Base-by-base conservation (phyloP, 2,329 filamentous ascomycete species). In the Thielaviopsis musarum region DNA sequence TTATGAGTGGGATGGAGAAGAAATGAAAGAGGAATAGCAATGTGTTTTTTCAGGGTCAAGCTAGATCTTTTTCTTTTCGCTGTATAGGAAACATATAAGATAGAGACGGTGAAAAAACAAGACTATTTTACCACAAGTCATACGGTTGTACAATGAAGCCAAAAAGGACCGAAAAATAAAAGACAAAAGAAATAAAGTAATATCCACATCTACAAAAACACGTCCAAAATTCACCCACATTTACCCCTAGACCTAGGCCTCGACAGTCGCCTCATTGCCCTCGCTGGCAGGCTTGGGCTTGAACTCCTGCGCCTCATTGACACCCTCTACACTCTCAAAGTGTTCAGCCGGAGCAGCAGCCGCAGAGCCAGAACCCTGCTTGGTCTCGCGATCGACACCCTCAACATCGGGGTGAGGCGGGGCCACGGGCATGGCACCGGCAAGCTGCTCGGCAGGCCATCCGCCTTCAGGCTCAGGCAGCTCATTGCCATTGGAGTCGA, bases 401-500 rank as follows among this genome's bases (percentile, higher is more conserved):
- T 85, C 75, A 9, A 83, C 78, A 66, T 82, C 79, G 6, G 79
- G 79, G 65, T 82, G 79, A 19, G 79, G 79, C 41, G 79, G 79
- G 9, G 79, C 79, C 34, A 81, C 77, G 56, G 69, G 72, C 15
- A 65, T 72, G 17, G 64, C 70, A 17, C 56, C 54, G 26, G 45
- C 51, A n/a, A n/a, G 45, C 52, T 26, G 56, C 30, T 60, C 54
- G 34, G 45, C 51, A 21, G 21, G 45, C 52, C 30, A 59, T 7
- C 69, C 74, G 48, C 71, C 75, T 24, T 70, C 69, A 15, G 74
- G 73, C 38, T 70, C 65, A 12, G 70, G 69, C n/a, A 95, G 72
- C 68, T 94, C 87, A 64, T 91, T 89, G 62, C 91, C 93, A 52
- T 82, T 70, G 57, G 80, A 81, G 70, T 95, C 89, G 49, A 95